phyloP scores from a whole-genome alignment of 257 asterid species.

The Paulownia fortunei region DNA sequence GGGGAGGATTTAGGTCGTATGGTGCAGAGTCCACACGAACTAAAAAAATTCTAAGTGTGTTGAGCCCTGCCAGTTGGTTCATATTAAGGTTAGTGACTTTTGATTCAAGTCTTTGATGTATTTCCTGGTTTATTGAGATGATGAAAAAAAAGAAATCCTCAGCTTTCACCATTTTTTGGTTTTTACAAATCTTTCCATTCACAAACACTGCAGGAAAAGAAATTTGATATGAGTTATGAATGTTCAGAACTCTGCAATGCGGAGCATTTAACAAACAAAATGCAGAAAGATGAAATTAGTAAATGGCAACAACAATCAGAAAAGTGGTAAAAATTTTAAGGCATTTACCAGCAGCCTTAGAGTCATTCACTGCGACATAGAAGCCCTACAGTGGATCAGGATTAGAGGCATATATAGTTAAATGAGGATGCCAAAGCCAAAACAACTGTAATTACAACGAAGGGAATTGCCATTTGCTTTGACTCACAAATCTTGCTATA shows the following conservation, averaged over 20 bases:
- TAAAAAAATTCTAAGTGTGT: conserved; percentile 24
- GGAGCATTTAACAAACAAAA: no score
- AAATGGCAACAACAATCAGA: neutral
- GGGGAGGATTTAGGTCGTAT: conserved; percentile 23
- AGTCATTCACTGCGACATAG: conserved; percentile 15
- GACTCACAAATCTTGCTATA: no score
- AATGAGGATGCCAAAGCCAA: conserved; percentile 1
- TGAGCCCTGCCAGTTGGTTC: conserved; percentile 24
- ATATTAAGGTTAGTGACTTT: neutral
- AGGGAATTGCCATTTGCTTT: neutral
- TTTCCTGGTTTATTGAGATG: neutral
- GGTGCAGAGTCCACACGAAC: conserved; percentile 19
- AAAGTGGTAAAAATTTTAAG: neutral
- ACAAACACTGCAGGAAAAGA: conserved; percentile 1
- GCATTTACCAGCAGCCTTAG: neutral
- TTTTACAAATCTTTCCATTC: conserved; percentile 16
- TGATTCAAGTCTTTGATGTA: neutral
- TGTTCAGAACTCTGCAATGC: no score
- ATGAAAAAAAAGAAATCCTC: neutral
- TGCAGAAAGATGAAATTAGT: neutral
- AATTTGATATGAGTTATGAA: no score
- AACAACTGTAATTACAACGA: neutral
- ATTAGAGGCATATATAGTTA: neutral
- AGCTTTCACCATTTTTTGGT: neutral
- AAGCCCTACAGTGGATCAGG: conserved; percentile 18